Evolutionary conservation across 2,329 filamentous ascomycete species (phyloP).

Genomic region (Harringtonia aguacate): DNA sequence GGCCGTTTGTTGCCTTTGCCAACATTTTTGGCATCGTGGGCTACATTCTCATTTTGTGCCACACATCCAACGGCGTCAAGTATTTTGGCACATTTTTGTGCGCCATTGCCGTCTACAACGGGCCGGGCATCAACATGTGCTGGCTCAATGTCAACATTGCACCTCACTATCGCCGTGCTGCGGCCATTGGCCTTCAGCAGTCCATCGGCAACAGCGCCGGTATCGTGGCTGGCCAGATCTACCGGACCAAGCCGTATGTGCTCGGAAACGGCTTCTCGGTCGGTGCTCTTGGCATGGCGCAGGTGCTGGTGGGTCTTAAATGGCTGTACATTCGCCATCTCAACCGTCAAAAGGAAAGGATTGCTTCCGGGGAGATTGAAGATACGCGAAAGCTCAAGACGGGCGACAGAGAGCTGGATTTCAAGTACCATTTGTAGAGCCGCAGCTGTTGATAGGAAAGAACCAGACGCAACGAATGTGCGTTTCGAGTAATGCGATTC

Average conservation of each 20-base stretch:
- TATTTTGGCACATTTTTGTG: too few relatives aligned
- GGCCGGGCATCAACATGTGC: constrained; percentile 15
- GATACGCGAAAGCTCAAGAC: constrained; percentile 34
- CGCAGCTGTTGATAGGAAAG: too few relatives aligned
- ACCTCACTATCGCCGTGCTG: constrained; percentile 18
- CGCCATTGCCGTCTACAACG: constrained; percentile 19
- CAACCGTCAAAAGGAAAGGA: too few relatives aligned
- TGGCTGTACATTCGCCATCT: too few relatives aligned
- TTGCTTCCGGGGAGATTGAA: constrained; percentile 15
- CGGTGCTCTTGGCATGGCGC: constrained; percentile 14
- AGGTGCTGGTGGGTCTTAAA: too few relatives aligned
- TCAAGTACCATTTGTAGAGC: constrained; percentile 36
- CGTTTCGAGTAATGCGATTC: too few relatives aligned
- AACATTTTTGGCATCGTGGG: too few relatives aligned
- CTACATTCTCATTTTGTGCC: too few relatives aligned
- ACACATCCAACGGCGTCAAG: too few relatives aligned
- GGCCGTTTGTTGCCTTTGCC: too few relatives aligned
- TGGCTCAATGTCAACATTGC: constrained; percentile 18
- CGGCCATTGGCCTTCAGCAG: constrained; percentile 16
- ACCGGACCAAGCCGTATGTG: constrained; percentile 14
- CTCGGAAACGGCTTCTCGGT: constrained; percentile 24
- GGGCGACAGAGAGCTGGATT: constrained; percentile 37
- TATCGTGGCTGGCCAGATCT: constrained; percentile 18
- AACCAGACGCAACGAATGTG: too few relatives aligned
- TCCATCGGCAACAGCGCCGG: constrained; percentile 16